Base-by-base conservation (phyloP, 225 moss, liverwort and hornwort species). In the Pseudoscleropodium purum region DNA sequence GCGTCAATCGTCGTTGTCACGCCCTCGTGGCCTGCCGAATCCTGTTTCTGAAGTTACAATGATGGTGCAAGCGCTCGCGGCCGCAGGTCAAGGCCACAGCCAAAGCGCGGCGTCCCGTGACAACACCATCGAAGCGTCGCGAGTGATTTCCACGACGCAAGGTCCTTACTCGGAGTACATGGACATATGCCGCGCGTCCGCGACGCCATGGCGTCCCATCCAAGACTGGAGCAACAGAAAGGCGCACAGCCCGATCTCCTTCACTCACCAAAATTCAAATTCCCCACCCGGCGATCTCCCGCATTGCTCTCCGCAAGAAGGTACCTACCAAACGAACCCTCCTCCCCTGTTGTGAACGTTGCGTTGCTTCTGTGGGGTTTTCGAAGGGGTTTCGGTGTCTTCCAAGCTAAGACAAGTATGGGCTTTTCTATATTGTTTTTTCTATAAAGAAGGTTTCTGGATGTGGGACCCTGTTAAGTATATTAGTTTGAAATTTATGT, bases 31-130 rank as follows among this genome's bases (percentile, higher is more conserved):
- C n/a, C 54, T 90, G 9, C 94, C 90, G 18, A 91, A 94, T 59
- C 94, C 93, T 16, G 37, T 62, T 2, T 82, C 93, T 18, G 94
- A 94, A 68, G 91, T 93, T 14, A 61, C 91, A 19, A 84, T 91
- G 83, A 93, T 94, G 26, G 91, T 94, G n/a, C 90, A 91, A 31
- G 93, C 94, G 30, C 92, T 94, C 15, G 86, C 91, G 10, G 91
- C 93, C 39, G 93, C 92, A 87, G 88, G 92, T 13, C 79, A 91
- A 74, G 64, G 83, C 63, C 85, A 83, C 34, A 43, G 88, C 64
- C 73, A 59, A 64, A 45, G 75, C 67, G 26, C 75, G 91, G 75
- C 63, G 52, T 70, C 54, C 7, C 64, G 18, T 51, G 73, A 39
- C 27, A 80, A 76, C 75, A 56, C 86, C 23, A 59, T 59, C 36